Conservation (phyloP, 768 basidiomycete species). For the Suillus paluster region DNA sequence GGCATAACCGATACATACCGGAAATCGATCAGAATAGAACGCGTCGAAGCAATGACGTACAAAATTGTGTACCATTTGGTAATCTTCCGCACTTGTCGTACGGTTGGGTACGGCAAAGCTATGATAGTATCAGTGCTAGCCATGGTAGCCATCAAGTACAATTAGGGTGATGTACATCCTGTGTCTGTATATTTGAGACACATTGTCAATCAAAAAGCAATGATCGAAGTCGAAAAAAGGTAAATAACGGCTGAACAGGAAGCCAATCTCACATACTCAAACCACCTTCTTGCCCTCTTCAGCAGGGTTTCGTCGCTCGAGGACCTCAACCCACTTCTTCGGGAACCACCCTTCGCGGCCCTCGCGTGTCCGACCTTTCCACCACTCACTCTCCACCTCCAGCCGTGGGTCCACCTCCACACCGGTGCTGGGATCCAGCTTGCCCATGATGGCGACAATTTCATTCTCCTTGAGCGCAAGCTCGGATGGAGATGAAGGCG, state of each 20-base stretch:
- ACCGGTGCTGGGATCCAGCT: conserved; percentile 72
- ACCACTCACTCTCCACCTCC: conserved; percentile 78
- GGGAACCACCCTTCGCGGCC: conserved; percentile 97
- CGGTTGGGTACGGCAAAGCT: not conserved
- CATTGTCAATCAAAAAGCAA: not conserved
- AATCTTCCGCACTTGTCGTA: not conserved
- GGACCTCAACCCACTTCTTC: conserved; percentile 80
- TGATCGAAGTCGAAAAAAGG: not conserved
- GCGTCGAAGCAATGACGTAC: not conserved
- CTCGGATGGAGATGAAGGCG: conserved; percentile 75
- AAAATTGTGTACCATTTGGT: not conserved
- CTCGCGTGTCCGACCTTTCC: conserved; percentile 91
- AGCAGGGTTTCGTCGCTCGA: conserved; percentile 49
- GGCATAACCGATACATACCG: too few species aligned
- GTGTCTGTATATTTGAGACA: not conserved
- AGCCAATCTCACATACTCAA: conserved; percentile 18
- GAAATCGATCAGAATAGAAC: too few species aligned
- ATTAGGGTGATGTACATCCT: not conserved
- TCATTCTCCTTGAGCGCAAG: conserved; percentile 85
- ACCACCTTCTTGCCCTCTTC: conserved; percentile 47
- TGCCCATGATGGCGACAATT: conserved; percentile 90
- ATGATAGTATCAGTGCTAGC: too few species aligned
- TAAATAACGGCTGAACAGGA: not conserved
- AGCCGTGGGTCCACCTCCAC: conserved; percentile 69
- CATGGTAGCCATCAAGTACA: not conserved